Evolutionary conservation across 2,329 filamentous ascomycete genomes (phyloP).

Genomic region (Phyllosticta paracitricarpa): DNA sequence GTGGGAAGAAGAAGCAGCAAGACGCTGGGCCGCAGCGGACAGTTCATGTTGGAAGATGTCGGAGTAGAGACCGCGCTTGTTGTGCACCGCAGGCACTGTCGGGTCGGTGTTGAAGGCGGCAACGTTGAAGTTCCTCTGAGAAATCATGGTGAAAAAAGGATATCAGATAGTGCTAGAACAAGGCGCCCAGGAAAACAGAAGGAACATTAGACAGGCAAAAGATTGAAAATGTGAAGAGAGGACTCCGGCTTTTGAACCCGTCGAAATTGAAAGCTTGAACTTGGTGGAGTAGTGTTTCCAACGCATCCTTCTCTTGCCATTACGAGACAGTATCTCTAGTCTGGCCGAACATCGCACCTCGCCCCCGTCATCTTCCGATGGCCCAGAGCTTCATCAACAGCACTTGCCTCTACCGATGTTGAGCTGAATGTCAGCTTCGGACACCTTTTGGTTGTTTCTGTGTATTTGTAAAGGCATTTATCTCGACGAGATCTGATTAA

Average conservation of each 20-base stretch:
- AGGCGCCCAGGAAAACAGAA: background rate
- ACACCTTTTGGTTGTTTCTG: background rate
- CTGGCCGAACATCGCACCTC: background rate
- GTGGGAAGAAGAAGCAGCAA: constrained; percentile 2
- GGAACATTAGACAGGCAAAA: background rate
- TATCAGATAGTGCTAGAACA: background rate
- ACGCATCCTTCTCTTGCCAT: background rate
- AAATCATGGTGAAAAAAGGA: background rate
- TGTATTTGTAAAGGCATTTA: background rate
- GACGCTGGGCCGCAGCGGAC: constrained; percentile 13
- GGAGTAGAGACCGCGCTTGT: constrained; percentile 19
- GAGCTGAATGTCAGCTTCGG: background rate
- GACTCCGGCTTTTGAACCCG: background rate
- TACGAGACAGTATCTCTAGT: background rate
- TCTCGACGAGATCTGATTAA: background rate
- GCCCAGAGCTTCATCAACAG: background rate
- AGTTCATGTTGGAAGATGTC: constrained; percentile 22
- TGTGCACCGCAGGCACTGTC: constrained; percentile 18
- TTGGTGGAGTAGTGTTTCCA: background rate
- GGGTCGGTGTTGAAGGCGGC: constrained; percentile 24
- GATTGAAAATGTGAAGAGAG: background rate
- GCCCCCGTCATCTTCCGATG: background rate
- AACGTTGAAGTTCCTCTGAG: constrained; percentile 12
- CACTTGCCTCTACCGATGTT: background rate
- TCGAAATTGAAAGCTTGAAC: background rate